Conservation (phyloP, 768 basidiomycete species). For the button mushroom (Agaricus bisporus) region DNA sequence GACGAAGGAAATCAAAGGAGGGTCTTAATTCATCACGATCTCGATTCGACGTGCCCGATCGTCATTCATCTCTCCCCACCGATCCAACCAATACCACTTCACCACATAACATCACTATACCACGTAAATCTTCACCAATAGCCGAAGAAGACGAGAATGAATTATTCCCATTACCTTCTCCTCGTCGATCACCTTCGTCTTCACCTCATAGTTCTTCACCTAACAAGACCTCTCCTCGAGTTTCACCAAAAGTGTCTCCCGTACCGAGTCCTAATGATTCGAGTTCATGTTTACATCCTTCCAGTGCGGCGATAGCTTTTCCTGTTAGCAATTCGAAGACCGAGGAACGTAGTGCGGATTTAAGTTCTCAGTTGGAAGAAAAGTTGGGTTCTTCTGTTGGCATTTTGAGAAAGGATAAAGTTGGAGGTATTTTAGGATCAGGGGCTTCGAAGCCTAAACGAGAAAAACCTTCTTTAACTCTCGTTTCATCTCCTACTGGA, state of each 20-base stretch:
- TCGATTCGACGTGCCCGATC: conserved; percentile 2
- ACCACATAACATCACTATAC: conserved; percentile 11
- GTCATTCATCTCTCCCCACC: background rate
- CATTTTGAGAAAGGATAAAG: background rate
- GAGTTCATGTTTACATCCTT: conserved; percentile 16
- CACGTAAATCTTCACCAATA: conserved; percentile 28
- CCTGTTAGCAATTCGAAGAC: conserved; percentile 13
- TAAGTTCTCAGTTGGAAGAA: background rate
- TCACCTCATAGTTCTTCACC: background rate
- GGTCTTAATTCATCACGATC: background rate
- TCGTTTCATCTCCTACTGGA: background rate
- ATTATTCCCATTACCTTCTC: conserved; percentile 53
- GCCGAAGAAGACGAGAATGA: conserved; percentile 56
- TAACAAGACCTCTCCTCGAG: conserved; percentile 13
- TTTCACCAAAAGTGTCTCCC: conserved; percentile 17
- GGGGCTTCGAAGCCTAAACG: background rate
- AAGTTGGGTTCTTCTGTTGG: background rate
- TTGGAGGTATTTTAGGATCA: background rate
- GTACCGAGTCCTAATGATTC: conserved; percentile 29
- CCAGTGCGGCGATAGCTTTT: conserved; percentile 1
- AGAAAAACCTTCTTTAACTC: background rate
- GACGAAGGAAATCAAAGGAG: conserved; percentile 21
- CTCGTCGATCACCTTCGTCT: conserved; percentile 39
- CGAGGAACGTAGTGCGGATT: conserved; percentile 12
- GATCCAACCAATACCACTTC: background rate